Conservation (phyloP, 345 rosid species). For the Bruguiera parviflora region DNA sequence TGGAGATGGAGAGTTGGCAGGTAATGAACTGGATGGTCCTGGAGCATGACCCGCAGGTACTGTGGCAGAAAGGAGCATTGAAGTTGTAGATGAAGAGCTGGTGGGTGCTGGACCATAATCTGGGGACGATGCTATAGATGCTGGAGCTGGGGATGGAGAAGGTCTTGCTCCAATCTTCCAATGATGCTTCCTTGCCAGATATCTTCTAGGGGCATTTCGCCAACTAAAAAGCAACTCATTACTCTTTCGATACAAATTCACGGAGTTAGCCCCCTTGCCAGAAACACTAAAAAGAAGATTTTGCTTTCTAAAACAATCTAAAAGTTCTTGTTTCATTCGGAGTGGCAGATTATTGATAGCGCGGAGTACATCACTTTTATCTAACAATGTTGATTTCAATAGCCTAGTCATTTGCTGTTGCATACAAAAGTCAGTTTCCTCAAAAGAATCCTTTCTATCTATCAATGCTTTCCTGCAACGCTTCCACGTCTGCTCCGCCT, state of each 20-base stretch:
- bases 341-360: conserved; percentile 23
- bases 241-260: conserved; percentile 13
- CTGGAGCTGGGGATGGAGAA: too few relatives aligned
- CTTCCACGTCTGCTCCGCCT: conserved; percentile 60
- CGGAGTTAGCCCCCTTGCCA: not conserved
- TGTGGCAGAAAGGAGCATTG: too few relatives aligned
- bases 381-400: conserved; percentile 18
- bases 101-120: too few relatives aligned
- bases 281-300: conserved; percentile 3
- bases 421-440: conserved; percentile 27
- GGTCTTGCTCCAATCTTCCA: too few relatives aligned
- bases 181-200: not conserved
- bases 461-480: conserved; percentile 32
- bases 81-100: too few relatives aligned
- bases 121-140: too few relatives aligned
- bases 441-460: conserved; percentile 20
- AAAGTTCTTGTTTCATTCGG: conserved; percentile 19
- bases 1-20: too few relatives aligned
- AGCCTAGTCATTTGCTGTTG: conserved; percentile 19
- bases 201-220: not conserved
- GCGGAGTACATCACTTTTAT: conserved; percentile 10
- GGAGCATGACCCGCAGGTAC: too few relatives aligned
- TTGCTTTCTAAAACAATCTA: conserved; percentile 33
- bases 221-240: conserved; percentile 18
- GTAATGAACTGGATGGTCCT: too few relatives aligned